Conservation (phyloP, 306 rosid genomes). For the Mucuna pruriens region DNA sequence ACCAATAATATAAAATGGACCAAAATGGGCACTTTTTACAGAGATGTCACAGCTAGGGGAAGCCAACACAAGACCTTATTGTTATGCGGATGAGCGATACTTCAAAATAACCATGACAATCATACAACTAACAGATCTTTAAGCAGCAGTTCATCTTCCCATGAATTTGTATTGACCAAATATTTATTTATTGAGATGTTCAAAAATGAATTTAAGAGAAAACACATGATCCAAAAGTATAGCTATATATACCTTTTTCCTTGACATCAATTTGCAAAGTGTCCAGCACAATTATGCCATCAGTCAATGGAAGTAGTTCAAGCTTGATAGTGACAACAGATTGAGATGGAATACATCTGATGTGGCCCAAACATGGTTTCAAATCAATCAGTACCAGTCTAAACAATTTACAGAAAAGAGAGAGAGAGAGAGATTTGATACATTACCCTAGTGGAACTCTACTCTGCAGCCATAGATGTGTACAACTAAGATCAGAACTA, state of each 20-base stretch:
- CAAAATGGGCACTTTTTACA: neutral
- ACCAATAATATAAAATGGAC: conserved; percentile 21
- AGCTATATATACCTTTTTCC: conserved; percentile 72
- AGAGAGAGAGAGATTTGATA: neutral
- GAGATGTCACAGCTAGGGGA: neutral
- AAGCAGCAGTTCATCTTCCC: conserved; percentile 22
- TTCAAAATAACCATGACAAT: conserved; percentile 30
- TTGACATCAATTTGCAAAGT: conserved; percentile 83
- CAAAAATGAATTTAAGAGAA: conserved; percentile 27
- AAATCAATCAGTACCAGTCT: conserved; percentile 28
- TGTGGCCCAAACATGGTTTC: conserved; percentile 34
- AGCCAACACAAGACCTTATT: conserved; percentile 15
- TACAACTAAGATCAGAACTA: conserved; percentile 66
- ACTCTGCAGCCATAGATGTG: conserved; percentile 97
- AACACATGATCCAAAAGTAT: neutral
- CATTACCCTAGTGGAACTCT: conserved; percentile 94
- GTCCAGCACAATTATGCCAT: conserved; percentile 87
- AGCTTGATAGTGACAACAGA: conserved; percentile 86
- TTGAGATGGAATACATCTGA: conserved; percentile 82
- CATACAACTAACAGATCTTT: conserved; percentile 12
- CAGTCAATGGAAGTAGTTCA: conserved; percentile 92
- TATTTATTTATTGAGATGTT: conserved; percentile 26
- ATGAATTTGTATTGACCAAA: conserved; percentile 19
- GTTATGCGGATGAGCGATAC: neutral
- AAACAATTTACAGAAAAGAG: conserved; percentile 8